Base-by-base conservation (phyloP, 2,329 filamentous ascomycete species). In the Metarhizium brunneum region DNA sequence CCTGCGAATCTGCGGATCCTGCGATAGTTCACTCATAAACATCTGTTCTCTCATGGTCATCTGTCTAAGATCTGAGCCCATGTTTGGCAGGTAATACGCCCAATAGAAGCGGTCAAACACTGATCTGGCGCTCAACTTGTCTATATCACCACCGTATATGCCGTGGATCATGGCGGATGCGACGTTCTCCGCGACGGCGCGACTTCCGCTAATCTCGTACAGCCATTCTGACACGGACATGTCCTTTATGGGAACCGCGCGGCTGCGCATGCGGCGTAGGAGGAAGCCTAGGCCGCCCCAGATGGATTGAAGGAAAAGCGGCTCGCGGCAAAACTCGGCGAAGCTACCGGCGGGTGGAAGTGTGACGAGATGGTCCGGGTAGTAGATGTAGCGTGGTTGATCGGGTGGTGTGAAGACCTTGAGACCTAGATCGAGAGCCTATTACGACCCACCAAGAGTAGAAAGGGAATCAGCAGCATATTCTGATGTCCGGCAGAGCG, bases 141-240 rank as follows among this genome's bases (percentile, higher is more conserved):
- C 84, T 50, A 95, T 83, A 70, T 96, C 88, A 5, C 94, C 94
- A 25, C 92, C 94, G 69, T 95, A 96, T 57, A 97, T 90, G 47
- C 94, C 94, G 69, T 97, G 94, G 54, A 90, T 65, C 65, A 84
- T 73, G 53, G 86, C 90, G 5, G 90, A 96, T 6, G 84, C 71
- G 18, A 96, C 54, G 63, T 95, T 92, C 62, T 94, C 78, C 14
- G 83, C 83, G 6, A 88, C 60, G 38, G 65, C 56, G 43, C 59
- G 54, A 59, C 65, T 66, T 43, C 64, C 63, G 52, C 59, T 67
- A 43, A 71, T 53, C 16, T 61, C 52, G 40, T 67, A 62, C 47
- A 74, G 61, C 68, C 70, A 74, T 16, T 73, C 66, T 8, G 67
- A 63, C 35, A 74, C 62, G 10, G 71, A 72, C 47, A 68, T 56